These are phyloP conservation scores for Leccinum subtestaceum DNA, from an alignment of 768 basidiomycete species.

Conservation along the genomic window DNA sequence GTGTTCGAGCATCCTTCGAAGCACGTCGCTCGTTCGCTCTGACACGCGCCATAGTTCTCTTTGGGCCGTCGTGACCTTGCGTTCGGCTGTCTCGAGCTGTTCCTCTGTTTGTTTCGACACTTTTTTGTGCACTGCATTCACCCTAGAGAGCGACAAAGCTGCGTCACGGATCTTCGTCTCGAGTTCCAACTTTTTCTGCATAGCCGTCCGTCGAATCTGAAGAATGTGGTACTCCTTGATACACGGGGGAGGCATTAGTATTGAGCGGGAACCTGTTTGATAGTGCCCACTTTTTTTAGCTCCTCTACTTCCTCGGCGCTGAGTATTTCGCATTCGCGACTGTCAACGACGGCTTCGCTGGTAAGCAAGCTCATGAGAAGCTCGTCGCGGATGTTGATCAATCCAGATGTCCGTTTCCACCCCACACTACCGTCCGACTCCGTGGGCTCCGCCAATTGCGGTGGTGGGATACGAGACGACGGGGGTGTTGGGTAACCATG, in stretches of 20 bases:
- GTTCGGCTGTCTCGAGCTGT: slow-evolving; percentile 70
- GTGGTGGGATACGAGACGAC: slow-evolving; percentile 34
- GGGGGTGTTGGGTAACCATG: slow-evolving; percentile 39
- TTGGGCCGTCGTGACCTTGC: slow-evolving; percentile 67
- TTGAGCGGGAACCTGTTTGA: slow-evolving; percentile 20
- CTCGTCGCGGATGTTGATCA: slow-evolving; percentile 69
- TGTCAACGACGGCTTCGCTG: slow-evolving; percentile 93
- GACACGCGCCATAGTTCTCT: slow-evolving; percentile 69
- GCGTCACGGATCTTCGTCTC: slow-evolving; percentile 91
- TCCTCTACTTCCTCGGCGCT: slow-evolving; percentile 70
- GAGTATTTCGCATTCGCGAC: slow-evolving; percentile 75
- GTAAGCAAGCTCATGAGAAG: slow-evolving; percentile 86
- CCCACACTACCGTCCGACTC: slow-evolving; percentile 36
- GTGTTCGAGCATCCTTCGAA: slow-evolving; percentile 71
- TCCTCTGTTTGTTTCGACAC: slow-evolving; percentile 64
- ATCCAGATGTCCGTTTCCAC: slow-evolving; percentile 43
- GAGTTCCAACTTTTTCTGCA: slow-evolving; percentile 70
- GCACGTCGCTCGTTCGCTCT: slow-evolving; percentile 60
- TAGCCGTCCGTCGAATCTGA: slow-evolving; percentile 58
- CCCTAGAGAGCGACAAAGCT: slow-evolving; percentile 67
- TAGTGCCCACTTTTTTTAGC: slow-evolving; percentile 56
- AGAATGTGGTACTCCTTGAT: slow-evolving; percentile 73
- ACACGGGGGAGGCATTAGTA: not conserved
- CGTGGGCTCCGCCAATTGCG: slow-evolving; percentile 33
- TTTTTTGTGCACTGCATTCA: slow-evolving; percentile 56